phyloP scores from a whole-genome alignment of 805 yeast species.

The Ogataea salicorniae region DNA sequence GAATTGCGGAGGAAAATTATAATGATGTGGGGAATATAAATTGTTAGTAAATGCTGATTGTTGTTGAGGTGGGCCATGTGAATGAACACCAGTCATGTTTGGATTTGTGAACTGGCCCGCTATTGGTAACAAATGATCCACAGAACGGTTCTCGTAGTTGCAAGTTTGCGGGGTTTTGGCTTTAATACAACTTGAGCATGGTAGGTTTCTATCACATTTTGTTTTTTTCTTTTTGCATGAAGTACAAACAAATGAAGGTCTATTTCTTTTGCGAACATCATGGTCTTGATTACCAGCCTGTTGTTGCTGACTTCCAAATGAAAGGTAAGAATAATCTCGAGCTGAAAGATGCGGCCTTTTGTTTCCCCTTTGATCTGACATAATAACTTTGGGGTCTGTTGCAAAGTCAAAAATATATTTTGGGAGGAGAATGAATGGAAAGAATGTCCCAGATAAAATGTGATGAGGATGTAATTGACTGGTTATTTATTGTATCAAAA shows the following conservation, averaged over 20 bases:
- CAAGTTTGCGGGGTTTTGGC: conserved; percentile 17
- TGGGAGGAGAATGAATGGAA: no score
- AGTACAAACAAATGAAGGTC: conserved; percentile 38
- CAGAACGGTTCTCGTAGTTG: conserved; percentile 15
- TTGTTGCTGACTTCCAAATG: no score
- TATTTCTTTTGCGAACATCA: conserved; percentile 34
- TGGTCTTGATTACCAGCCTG: no score
- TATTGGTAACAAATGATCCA: neutral
- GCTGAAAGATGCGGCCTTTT: no score
- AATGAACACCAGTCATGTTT: neutral
- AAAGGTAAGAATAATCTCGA: no score
- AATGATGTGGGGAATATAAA: neutral
- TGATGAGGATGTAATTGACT: no score
- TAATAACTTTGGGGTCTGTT: no score
- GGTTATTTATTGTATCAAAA: no score
- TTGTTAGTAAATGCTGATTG: neutral
- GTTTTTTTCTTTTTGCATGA: conserved; percentile 28
- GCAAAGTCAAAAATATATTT: no score
- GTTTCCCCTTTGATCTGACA: no score
- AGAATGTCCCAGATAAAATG: no score
- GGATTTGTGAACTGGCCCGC: neutral
- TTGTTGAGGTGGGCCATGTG: neutral
- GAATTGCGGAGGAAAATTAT: neutral
- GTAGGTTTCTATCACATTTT: conserved; percentile 27
- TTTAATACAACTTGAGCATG: conserved; percentile 28